phyloP scores from a whole-genome alignment of 306 rosid genomes.

The Dryas octopetala region DNA sequence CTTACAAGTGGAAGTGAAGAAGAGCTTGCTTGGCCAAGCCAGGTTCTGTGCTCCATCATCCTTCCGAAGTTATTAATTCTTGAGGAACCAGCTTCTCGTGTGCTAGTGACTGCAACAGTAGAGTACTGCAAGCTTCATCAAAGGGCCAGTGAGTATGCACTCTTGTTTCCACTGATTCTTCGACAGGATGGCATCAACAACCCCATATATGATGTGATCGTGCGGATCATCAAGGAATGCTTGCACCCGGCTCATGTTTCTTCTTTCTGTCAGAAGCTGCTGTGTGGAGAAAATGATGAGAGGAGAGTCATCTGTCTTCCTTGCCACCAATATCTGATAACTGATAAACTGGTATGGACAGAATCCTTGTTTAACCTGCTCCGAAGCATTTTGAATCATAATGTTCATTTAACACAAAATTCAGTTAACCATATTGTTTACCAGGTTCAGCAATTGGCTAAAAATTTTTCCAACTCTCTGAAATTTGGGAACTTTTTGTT shows the following conservation, averaged over 20 bases:
- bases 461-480: conserved; percentile 33
- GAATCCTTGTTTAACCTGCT: conserved; percentile 43
- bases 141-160: conserved; percentile 29
- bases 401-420: conserved; percentile 34
- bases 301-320: conserved; percentile 38
- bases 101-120: conserved; percentile 28
- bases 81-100: conserved; percentile 37
- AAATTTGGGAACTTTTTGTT: conserved; percentile 42
- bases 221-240: conserved; percentile 38
- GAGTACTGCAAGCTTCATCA: conserved; percentile 37
- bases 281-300: conserved; percentile 34
- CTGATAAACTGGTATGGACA: conserved; percentile 40
- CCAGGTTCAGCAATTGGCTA: conserved; percentile 34
- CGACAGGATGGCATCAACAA: conserved; percentile 38
- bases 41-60: conserved; percentile 41
- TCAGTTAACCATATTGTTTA: conserved; percentile 39
- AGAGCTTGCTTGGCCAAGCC: conserved; percentile 35
- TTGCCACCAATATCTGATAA: conserved; percentile 32
- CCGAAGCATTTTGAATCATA: conserved; percentile 37
- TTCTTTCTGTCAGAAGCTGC: conserved; percentile 41
- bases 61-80: conserved; percentile 38
- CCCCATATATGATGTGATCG: conserved; percentile 37
- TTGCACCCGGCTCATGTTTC: conserved; percentile 42
- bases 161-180: conserved; percentile 43
- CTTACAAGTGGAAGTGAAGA: conserved; percentile 29